Conservation (phyloP, 352 stramenopile species). For the Phytophthora tubulina region DNA sequence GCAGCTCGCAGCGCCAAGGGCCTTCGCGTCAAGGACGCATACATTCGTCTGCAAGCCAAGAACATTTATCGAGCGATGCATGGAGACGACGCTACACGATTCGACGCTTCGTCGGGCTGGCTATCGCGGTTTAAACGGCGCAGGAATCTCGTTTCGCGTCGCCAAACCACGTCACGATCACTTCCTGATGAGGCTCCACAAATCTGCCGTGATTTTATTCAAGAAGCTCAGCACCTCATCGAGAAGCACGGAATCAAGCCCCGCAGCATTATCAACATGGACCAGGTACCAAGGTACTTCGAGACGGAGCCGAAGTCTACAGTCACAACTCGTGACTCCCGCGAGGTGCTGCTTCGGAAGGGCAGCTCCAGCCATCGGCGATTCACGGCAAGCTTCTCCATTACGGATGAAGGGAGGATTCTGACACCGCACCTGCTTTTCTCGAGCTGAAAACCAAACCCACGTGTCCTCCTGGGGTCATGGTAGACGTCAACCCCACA, state of each 20-base stretch:
- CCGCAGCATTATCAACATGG: background rate
- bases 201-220: background rate
- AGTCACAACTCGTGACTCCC: background rate
- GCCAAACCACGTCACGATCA: background rate
- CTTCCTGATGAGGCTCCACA: background rate
- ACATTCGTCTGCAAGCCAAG: constrained; percentile 11
- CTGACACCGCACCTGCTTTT: constrained; percentile 18
- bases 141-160: background rate
- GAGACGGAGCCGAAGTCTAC: constrained; percentile 14
- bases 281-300: constrained; percentile 4
- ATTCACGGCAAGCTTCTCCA: constrained; percentile 9
- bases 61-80: constrained; percentile 2
- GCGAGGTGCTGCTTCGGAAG: constrained; percentile 4
- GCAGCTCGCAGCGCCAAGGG: constrained; percentile 1
- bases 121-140: constrained; percentile 1
- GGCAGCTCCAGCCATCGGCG: constrained; percentile 4
- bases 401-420: background rate
- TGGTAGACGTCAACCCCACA: constrained; percentile 17
- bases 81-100: background rate
- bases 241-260: background rate
- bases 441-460: constrained; percentile 18
- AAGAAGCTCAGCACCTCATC: background rate
- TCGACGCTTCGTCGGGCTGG: constrained; percentile 8
- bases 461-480: background rate
- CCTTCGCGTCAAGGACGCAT: constrained; percentile 15